These are phyloP conservation scores for Globisporangium spinosum DNA, from an alignment of 352 stramenopile species.

Conservation along the genomic window DNA sequence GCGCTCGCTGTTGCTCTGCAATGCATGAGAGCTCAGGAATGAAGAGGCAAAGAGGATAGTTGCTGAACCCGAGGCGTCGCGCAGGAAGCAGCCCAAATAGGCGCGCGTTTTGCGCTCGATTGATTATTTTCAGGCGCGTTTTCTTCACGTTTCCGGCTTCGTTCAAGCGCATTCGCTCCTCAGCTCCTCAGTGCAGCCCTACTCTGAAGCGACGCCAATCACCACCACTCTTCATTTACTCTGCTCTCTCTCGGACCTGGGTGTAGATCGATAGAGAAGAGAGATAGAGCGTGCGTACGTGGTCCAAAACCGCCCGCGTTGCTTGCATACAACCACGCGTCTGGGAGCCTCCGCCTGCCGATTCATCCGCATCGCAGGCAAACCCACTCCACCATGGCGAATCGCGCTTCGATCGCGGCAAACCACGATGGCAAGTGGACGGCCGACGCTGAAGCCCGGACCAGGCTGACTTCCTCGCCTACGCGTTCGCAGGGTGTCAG, in stretches of 20 bases:
- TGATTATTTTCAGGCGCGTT: constrained; percentile 7
- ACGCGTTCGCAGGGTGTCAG: constrained; percentile 13
- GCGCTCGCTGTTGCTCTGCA: background rate
- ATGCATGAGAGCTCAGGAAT: background rate
- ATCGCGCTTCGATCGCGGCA: constrained; percentile 7
- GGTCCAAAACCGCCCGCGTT: background rate
- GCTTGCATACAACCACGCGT: background rate
- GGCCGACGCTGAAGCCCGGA: constrained; percentile 9
- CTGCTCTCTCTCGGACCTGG: background rate
- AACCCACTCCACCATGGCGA: background rate
- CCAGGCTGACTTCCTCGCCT: constrained; percentile 11
- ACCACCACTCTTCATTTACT: constrained; percentile 8
- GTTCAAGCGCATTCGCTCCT: background rate
- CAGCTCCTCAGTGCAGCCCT: background rate
- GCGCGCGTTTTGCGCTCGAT: background rate
- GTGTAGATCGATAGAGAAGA: background rate
- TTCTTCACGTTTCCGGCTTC: background rate
- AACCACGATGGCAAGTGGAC: constrained; percentile 10
- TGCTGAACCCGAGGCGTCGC: background rate
- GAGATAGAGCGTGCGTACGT: background rate
- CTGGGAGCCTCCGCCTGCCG: background rate
- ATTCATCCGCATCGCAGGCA: background rate
- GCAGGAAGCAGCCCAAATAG: background rate
- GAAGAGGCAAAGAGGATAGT: background rate
- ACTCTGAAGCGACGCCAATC: background rate